phyloP scores from a whole-genome alignment of 352 stramenopile genomes.

The Phytophthora macrochlamydospora region DNA sequence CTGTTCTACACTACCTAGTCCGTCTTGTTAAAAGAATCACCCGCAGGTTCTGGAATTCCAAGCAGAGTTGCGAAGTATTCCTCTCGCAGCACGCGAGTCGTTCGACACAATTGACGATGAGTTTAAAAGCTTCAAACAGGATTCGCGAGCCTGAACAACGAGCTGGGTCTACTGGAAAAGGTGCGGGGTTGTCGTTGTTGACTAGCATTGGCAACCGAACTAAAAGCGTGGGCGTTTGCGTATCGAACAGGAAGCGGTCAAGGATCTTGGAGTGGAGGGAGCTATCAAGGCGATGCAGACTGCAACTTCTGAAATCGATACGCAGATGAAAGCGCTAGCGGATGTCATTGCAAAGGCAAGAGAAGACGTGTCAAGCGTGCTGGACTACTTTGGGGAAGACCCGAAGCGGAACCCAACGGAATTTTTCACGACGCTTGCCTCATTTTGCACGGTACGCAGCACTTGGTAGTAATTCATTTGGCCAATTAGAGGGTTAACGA shows the following conservation, averaged over 20 bases:
- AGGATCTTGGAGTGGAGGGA: constrained; percentile 26
- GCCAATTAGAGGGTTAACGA: background rate
- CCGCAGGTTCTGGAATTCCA: constrained; percentile 92
- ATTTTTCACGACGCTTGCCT: constrained; percentile 85
- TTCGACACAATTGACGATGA: constrained; percentile 75
- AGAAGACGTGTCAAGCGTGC: constrained; percentile 72
- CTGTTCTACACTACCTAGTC: constrained; percentile 97
- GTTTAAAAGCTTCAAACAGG: constrained; percentile 59
- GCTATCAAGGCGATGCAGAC: constrained; percentile 44
- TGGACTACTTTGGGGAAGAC: constrained; percentile 89
- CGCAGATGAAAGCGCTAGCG: constrained; percentile 49
- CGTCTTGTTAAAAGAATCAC: constrained; percentile 97
- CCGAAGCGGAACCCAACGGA: constrained; percentile 68
- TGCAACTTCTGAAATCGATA: constrained; percentile 40
- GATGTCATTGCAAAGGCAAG: constrained; percentile 39
- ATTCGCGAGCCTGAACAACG: constrained; percentile 46
- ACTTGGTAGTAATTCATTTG: constrained; percentile 2
- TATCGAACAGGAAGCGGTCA: constrained; percentile 28
- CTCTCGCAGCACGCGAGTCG: constrained; percentile 81
- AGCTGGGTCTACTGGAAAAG: constrained; percentile 57
- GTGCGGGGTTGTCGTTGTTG: constrained; percentile 12
- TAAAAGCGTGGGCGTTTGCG: background rate
- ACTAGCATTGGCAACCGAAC: background rate
- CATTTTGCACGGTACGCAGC: constrained; percentile 64
- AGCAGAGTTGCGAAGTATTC: constrained; percentile 86